Percentiles rank a stretch among this genome's conserved stretches.
Conservation (phyloP, 2,329 filamentous ascomycete genomes). For the Septoria linicola region DNA sequence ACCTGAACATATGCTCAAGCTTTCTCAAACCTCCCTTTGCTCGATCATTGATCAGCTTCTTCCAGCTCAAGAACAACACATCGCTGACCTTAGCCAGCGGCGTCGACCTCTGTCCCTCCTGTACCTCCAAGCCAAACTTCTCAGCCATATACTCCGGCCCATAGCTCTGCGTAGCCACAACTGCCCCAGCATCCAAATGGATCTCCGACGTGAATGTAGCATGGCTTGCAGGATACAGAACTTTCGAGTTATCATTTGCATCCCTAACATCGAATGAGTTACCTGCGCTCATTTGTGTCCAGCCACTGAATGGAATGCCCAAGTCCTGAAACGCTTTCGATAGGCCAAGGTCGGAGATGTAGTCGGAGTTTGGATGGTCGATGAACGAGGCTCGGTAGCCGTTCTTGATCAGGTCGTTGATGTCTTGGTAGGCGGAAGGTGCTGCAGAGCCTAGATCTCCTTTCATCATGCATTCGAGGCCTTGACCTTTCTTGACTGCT, state of each 20-base stretch:
- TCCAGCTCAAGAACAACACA: constrained; percentile 10
- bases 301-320: not conserved
- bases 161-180: constrained; percentile 6
- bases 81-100: constrained; percentile 10
- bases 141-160: constrained; percentile 1
- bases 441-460: not conserved
- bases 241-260: not conserved
- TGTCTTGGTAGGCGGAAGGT: constrained; percentile 1
- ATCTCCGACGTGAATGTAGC: constrained; percentile 3
- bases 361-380: constrained; percentile 1
- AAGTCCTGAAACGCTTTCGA: constrained; percentile 3
- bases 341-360: not conserved
- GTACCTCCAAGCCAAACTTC: not conserved
- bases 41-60: not conserved
- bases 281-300: not conserved
- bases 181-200: not conserved
- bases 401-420: constrained; percentile 1
- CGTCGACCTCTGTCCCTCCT: not conserved
- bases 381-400: constrained; percentile 5
- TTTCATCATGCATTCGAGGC: constrained; percentile 5
- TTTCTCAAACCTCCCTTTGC: not conserved
- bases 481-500: constrained; percentile 3
- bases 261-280: not conserved
- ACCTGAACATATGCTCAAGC: constrained; percentile 12
- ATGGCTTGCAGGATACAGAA: not conserved